Conservation (phyloP, 148 eudicot genomes). For the Tetragonia tetragonoides region DNA sequence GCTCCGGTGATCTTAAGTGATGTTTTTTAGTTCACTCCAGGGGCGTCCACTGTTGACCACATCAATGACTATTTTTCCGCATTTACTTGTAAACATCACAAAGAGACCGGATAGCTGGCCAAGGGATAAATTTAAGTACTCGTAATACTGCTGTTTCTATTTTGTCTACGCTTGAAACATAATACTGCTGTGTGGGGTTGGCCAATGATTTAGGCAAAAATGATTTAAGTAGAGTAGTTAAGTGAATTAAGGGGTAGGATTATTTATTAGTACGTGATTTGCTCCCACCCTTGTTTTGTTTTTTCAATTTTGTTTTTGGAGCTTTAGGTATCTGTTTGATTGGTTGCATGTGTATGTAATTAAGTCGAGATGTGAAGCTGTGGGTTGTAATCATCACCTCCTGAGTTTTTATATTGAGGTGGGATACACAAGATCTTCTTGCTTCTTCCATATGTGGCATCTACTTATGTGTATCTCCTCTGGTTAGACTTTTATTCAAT, state of each 20-base stretch:
- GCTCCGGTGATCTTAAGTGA: conserved; percentile 36
- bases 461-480: no score
- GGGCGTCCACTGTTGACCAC: no score
- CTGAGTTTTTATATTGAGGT: background rate
- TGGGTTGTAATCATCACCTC: background rate
- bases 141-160: no score
- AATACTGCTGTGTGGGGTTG: no score
- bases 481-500: no score
- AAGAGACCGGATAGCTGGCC: no score
- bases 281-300: background rate
- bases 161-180: no score
- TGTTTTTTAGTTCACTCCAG: no score
- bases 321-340: background rate
- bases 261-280: background rate
- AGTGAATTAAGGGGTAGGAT: background rate
- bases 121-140: no score
- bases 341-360: background rate
- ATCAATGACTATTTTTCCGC: no score
- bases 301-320: background rate
- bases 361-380: background rate
- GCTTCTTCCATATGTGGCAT: no score
- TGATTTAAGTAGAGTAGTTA: background rate
- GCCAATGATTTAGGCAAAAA: background rate
- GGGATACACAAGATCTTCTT: background rate
- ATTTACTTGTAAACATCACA: no score